Percentiles rank a stretch among this genome's conserved stretches.
Evolutionary conservation across 805 yeast genomes (phyloP).

Genomic region (Yarrowia alimentaria): DNA sequence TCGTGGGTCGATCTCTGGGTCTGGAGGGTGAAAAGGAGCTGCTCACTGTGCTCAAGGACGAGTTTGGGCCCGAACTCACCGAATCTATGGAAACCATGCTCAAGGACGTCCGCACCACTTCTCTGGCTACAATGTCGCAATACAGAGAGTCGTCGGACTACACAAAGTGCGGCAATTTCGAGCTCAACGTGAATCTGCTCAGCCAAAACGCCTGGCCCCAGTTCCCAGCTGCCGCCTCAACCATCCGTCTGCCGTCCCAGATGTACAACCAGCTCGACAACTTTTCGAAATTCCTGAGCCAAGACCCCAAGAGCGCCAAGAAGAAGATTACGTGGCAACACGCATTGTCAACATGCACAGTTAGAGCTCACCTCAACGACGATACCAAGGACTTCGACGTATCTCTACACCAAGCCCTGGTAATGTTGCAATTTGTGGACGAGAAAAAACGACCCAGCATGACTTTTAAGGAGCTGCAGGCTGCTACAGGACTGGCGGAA

Average conservation of each 20-base stretch:
- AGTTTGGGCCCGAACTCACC: constrained; percentile 86
- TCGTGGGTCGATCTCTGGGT: constrained; percentile 70
- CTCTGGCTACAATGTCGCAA: constrained; percentile 60
- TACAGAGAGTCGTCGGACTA: constrained; percentile 45
- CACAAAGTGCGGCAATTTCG: constrained; percentile 7
- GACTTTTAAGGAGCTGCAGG: constrained; percentile 10
- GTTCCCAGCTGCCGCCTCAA: constrained; percentile 33
- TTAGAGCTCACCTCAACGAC: constrained; percentile 35
- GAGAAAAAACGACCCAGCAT: constrained; percentile 31
- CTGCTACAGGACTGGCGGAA: constrained; percentile 5
- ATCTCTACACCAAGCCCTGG: constrained; percentile 36
- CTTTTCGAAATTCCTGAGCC: constrained; percentile 32
- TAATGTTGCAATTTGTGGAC: constrained; percentile 34
- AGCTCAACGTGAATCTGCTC: constrained; percentile 34
- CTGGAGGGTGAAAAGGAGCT: constrained; percentile 77
- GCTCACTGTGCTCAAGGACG: constrained; percentile 77
- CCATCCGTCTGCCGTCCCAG: constrained; percentile 35
- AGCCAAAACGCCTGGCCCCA: constrained; percentile 40
- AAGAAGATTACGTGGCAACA: constrained; percentile 37
- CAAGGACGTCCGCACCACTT: constrained; percentile 73
- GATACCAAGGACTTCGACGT: constrained; percentile 39
- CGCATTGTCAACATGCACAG: constrained; percentile 36
- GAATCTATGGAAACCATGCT: constrained; percentile 92
- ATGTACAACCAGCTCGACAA: constrained; percentile 32
- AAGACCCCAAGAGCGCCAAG: constrained; percentile 16